Conservation (phyloP, 441 rosid species). For the Arabidopsis lyrata region DNA sequence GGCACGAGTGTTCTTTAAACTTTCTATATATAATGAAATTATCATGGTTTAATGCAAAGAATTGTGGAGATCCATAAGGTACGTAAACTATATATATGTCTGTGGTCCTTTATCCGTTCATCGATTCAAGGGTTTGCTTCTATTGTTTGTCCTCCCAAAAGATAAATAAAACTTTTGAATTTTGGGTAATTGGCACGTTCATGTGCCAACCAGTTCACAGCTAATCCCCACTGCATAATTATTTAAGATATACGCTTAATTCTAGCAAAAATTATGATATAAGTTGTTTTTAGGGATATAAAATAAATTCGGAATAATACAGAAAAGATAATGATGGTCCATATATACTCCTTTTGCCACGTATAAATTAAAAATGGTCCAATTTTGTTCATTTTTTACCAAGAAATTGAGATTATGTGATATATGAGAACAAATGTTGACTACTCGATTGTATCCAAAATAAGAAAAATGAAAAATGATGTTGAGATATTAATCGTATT, state of each 20-base stretch:
- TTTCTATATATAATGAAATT: constrained; percentile 14
- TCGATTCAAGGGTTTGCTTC: constrained; percentile 36
- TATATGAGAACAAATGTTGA: constrained; percentile 15
- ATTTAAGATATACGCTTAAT: constrained; percentile 1
- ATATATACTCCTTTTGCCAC: neutral
- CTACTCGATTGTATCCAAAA: constrained; percentile 31
- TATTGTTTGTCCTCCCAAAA: constrained; percentile 29
- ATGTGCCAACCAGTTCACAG: constrained; percentile 43
- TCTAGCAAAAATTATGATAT: constrained; percentile 20
- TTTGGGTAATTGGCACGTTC: constrained; percentile 42
- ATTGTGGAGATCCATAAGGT: constrained; percentile 40
- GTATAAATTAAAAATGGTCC: neutral
- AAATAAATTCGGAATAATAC: neutral
- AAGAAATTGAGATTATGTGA: neutral
- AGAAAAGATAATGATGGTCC: too few relatives aligned
- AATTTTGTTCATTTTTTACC: neutral
- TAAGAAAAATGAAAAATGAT: constrained; percentile 14
- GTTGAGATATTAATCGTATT: constrained; percentile 1
- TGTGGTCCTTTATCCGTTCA: constrained; percentile 38
- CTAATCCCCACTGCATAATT: constrained; percentile 33
- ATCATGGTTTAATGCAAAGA: constrained; percentile 19
- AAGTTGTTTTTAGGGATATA: neutral
- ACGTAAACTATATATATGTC: constrained; percentile 21
- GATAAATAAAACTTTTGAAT: constrained; percentile 20
- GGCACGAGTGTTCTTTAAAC: neutral